Conservation (phyloP, 78 protist genomes). For the Dictyostelium intermedium region DNA sequence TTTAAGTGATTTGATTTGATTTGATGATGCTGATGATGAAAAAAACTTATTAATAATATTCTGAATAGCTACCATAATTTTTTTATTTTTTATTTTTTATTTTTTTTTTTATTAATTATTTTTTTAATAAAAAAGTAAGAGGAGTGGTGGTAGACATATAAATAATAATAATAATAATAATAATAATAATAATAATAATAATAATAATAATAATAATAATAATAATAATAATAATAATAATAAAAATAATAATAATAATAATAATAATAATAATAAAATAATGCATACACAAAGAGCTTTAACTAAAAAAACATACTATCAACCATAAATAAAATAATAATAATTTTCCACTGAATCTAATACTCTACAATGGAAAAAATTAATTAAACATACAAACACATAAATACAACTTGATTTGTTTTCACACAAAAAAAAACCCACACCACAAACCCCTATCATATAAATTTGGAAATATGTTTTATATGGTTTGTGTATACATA, state of each 20-base stretch:
- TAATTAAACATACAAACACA: not conserved
- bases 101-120: no score
- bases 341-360: not conserved
- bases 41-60: not conserved
- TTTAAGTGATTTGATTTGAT: slow-evolving; percentile 13
- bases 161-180: not conserved
- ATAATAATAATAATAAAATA: not conserved
- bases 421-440: not conserved
- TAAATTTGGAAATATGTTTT: not conserved
- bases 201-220: not conserved
- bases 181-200: not conserved
- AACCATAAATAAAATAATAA: not conserved
- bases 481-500: not conserved
- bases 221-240: not conserved
- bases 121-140: not conserved
- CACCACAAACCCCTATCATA: not conserved
- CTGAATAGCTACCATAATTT: not conserved
- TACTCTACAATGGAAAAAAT: not conserved
- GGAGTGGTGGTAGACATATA: not conserved
- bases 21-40: slow-evolving; percentile 14
- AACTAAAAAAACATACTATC: not conserved
- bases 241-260: not conserved
- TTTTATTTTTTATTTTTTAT: not conserved
- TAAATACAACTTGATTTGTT: not conserved
- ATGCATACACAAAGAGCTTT: not conserved